Evolutionary conservation across 2,329 filamentous ascomycete species (phyloP).

Genomic region (Dothideomycetidae sp.): DNA sequence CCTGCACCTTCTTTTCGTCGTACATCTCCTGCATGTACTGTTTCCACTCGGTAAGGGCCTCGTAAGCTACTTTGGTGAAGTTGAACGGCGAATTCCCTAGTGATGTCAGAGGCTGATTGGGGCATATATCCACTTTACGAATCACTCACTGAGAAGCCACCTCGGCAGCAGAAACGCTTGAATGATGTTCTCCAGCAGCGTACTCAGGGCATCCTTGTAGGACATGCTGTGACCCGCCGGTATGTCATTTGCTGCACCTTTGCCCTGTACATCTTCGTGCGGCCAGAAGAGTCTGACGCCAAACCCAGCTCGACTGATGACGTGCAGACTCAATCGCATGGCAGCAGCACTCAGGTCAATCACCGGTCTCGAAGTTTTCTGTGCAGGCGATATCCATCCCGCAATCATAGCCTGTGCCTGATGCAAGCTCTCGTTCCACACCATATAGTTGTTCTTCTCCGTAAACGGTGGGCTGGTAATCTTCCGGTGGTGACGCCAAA

Average conservation of each 20-base stretch:
- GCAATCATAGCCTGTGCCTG: conserved; percentile 50
- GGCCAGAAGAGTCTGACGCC: conserved; percentile 44
- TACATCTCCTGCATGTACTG: conserved; percentile 58
- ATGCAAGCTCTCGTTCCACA: conserved; percentile 48
- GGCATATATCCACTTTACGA: too few relatives aligned
- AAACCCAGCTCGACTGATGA: conserved; percentile 58
- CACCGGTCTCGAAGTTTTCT: conserved; percentile 33
- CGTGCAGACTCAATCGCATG: conserved; percentile 46
- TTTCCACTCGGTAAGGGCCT: conserved; percentile 48
- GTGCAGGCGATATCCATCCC: conserved; percentile 39
- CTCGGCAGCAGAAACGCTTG: conserved; percentile 45
- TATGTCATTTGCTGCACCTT: conserved; percentile 15
- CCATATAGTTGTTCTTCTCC: conserved; percentile 57
- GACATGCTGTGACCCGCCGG: conserved; percentile 45
- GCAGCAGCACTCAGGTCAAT: conserved; percentile 47
- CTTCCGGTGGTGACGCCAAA: conserved; percentile 62
- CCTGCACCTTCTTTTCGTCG: conserved; percentile 42
- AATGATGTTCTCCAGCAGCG: conserved; percentile 49
- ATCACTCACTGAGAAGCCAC: conserved; percentile 40
- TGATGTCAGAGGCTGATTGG: neutral
- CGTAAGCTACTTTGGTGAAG: conserved; percentile 36
- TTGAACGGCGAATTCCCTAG: conserved; percentile 34
- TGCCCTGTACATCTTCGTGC: conserved; percentile 35
- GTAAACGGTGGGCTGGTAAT: conserved; percentile 59
- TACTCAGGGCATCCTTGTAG: conserved; percentile 49